Evolutionary conservation across 441 rosid species (phyloP).

Genomic region (Aquilaria agallochum): DNA sequence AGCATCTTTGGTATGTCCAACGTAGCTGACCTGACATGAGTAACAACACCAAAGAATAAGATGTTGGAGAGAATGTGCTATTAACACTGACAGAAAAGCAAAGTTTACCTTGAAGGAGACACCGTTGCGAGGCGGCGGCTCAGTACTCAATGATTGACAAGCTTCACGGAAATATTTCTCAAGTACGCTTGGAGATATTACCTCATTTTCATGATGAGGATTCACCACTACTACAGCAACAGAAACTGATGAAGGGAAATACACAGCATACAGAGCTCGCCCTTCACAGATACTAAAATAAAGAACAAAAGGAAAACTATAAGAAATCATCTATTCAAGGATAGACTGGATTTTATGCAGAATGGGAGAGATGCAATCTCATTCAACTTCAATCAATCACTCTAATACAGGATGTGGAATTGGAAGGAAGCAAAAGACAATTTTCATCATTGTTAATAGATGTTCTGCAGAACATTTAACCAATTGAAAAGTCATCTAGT

Average conservation of each 20-base stretch:
- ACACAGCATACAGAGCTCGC: slow-evolving; percentile 68
- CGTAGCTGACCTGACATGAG: slow-evolving; percentile 74
- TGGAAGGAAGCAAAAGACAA: neutral
- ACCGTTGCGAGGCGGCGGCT: slow-evolving; percentile 38
- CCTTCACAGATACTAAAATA: slow-evolving; percentile 69
- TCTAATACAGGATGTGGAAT: too few relatives aligned
- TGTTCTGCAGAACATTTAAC: neutral
- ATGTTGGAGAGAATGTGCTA: slow-evolving; percentile 14
- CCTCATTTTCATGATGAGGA: slow-evolving; percentile 61
- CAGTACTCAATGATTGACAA: slow-evolving; percentile 64
- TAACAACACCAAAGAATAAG: slow-evolving; percentile 9
- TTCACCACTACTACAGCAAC: slow-evolving; percentile 70
- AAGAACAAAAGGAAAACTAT: slow-evolving; percentile 14
- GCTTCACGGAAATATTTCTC: slow-evolving; percentile 90
- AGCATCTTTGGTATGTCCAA: slow-evolving; percentile 69
- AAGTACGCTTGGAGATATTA: slow-evolving; percentile 61
- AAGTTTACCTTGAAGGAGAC: slow-evolving; percentile 56
- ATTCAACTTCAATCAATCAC: too few relatives aligned
- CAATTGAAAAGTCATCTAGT: neutral
- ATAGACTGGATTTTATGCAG: slow-evolving; percentile 2
- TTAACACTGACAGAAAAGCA: slow-evolving; percentile 12
- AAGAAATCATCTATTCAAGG: slow-evolving; percentile 3
- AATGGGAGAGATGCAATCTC: neutral
- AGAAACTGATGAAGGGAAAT: slow-evolving; percentile 51
- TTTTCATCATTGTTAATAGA: neutral